phyloP scores from a whole-genome alignment of 108 stramenopile species.

The Fistulifera solaris region DNA sequence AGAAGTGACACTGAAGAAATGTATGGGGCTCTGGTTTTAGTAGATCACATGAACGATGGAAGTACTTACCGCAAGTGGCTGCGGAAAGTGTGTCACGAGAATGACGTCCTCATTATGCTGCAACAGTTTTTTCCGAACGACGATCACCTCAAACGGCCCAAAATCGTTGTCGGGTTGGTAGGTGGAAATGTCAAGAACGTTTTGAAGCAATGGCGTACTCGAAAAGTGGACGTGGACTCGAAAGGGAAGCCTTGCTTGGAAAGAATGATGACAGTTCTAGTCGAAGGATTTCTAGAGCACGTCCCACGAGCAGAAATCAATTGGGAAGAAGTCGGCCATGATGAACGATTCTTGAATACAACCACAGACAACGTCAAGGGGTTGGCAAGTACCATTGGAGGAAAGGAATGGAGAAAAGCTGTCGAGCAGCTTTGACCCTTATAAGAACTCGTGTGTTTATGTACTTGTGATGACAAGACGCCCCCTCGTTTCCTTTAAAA shows the following conservation, averaged over 20 bases:
- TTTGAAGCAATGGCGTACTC: conserved; percentile 69
- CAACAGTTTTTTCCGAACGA: conserved; percentile 17
- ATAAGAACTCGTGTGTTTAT: no score
- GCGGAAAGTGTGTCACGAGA: conserved; percentile 27
- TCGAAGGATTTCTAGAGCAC: conserved; percentile 21
- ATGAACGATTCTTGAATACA: no score
- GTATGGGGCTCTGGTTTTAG: conserved; percentile 51
- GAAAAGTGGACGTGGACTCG: conserved; percentile 67
- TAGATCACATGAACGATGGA: conserved; percentile 75
- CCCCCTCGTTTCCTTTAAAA: no score
- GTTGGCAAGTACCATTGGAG: no score
- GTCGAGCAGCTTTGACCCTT: no score
- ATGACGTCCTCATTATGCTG: conserved; percentile 21
- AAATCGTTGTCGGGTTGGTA: conserved; percentile 42
- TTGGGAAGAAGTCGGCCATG: no score
- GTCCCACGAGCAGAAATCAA: no score
- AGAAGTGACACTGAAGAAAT: background rate
- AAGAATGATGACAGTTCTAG: conserved; percentile 52
- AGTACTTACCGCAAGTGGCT: conserved; percentile 71
- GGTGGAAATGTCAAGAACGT: conserved; percentile 21
- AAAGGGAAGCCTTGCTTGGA: conserved; percentile 58
- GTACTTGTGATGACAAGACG: no score
- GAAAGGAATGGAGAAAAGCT: no score
- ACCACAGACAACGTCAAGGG: no score
- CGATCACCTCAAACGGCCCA: conserved; percentile 22